A percentile compares a stretch with the other conserved stretches of the same genome.
phyloP scores from a whole-genome alignment of 2,329 filamentous ascomycete genomes.

The Coleophoma crateriformis region DNA sequence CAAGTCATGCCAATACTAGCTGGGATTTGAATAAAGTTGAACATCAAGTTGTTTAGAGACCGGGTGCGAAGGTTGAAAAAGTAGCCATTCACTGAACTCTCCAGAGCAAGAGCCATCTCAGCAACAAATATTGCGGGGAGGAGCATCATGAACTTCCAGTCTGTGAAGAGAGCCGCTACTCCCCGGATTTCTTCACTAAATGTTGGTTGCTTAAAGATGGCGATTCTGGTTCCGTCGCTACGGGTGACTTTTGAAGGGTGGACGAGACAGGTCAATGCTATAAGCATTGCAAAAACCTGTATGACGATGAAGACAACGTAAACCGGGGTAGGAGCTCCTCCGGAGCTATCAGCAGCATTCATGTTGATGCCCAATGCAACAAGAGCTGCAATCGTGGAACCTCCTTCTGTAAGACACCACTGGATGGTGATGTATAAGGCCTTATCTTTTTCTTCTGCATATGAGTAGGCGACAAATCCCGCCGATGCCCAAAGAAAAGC shows the following conservation, averaged over 20 bases:
- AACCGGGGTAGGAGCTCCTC: background rate
- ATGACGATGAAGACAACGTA: slow-evolving; percentile 4
- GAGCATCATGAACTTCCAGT: background rate
- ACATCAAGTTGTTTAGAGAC: background rate
- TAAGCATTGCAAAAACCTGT: slow-evolving; percentile 1
- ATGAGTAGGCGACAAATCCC: background rate
- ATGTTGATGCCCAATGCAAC: slow-evolving; percentile 1
- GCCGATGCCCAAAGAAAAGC: slow-evolving; percentile 1
- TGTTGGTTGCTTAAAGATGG: background rate
- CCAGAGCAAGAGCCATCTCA: background rate
- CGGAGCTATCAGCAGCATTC: background rate
- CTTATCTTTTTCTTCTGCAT: slow-evolving; percentile 4
- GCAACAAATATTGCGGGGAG: background rate
- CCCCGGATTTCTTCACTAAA: background rate
- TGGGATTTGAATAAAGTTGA: slow-evolving; percentile 1
- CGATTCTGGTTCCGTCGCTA: background rate
- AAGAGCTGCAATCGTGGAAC: background rate
- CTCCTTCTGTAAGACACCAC: background rate
- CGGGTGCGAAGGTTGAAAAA: background rate
- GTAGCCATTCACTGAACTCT: slow-evolving; percentile 1
- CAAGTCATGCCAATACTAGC: background rate
- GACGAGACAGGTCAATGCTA: background rate
- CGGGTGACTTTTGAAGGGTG: background rate
- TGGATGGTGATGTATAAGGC: slow-evolving; percentile 1
- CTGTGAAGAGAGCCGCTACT: background rate